Evolutionary conservation across 352 stramenopile species (phyloP).

Genomic region (Phytophthora megakarya): DNA sequence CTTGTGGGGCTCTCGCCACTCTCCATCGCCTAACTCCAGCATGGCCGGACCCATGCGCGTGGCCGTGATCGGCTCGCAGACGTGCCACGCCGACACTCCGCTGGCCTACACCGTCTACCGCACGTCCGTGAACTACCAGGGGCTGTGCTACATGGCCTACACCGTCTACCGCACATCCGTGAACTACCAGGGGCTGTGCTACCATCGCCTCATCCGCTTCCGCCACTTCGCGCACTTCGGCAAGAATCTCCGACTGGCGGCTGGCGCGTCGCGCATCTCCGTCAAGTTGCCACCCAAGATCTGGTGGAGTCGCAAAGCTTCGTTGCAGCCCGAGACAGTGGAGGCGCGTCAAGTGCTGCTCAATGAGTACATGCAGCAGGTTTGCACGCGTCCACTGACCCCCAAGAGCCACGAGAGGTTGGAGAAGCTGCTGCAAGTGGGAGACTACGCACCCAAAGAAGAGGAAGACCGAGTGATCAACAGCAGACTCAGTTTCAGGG

Average conservation of each 20-base stretch:
- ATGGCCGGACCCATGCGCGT: slow-evolving; percentile 57
- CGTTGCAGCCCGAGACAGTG: slow-evolving; percentile 59
- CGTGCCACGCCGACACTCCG: slow-evolving; percentile 32
- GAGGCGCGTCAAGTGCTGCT: slow-evolving; percentile 74
- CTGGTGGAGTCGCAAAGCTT: slow-evolving; percentile 62
- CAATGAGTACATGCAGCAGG: slow-evolving; percentile 75
- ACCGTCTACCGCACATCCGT: slow-evolving; percentile 78
- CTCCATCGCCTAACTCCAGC: slow-evolving; percentile 9
- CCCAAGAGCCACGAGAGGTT: slow-evolving; percentile 49
- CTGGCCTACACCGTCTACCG: slow-evolving; percentile 76
- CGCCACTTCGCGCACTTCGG: slow-evolving; percentile 63
- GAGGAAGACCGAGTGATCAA: slow-evolving; percentile 34
- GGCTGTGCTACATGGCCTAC: slow-evolving; percentile 68
- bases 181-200: slow-evolving; percentile 68
- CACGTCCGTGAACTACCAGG: slow-evolving; percentile 67
- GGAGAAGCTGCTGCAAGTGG: slow-evolving; percentile 63
- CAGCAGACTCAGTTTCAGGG: slow-evolving; percentile 30
- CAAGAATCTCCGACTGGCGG: slow-evolving; percentile 47
- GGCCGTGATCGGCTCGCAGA: slow-evolving; percentile 74
- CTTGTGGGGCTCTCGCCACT: slow-evolving; percentile 9
- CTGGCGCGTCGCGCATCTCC: slow-evolving; percentile 15
- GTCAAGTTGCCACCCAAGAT: slow-evolving; percentile 55
- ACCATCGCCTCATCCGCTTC: slow-evolving; percentile 72
- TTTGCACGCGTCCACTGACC: slow-evolving; percentile 50
- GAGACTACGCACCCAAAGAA: slow-evolving; percentile 45